Base-by-base conservation (phyloP, 768 basidiomycete genomes). In the Boletus pseudo-olivaceus region DNA sequence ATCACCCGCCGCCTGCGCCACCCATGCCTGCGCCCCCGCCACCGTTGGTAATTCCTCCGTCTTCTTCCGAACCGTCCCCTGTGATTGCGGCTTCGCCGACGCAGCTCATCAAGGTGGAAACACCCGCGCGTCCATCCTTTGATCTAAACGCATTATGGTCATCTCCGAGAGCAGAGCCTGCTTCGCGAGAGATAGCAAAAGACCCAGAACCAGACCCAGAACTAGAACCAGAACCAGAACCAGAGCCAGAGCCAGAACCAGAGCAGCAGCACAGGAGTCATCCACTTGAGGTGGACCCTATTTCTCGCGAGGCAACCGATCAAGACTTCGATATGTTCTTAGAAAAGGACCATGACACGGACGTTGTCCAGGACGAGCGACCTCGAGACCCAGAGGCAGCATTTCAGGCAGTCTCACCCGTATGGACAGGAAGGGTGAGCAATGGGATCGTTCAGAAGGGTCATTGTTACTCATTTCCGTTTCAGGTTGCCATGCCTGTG, bases 311-410 rank as follows among this genome's bases (percentile, higher is more conserved):
- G 55, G 78, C 84, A 10, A 83, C 84, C 49, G 91, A 92, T 69
- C 81, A 84, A 57, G 91, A 92, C 67, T 92, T 94, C 62, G 91
- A 93, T 61, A 88, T 92, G 84, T 86, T 92, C 63, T 71, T 94
- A 37, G 83, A 88, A 54, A 81, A 85, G 56, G 80, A 82, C 15
- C 69, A 76, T 29, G 75, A 78, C 1, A 56, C 61, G 15, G 69
- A 62, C 4, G 60, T 69, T 37, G 62, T 59, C 45, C 63, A 47
- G 49, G 61, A 42, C 15, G 52, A 57, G 41, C 61, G 54, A 32
- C 65, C 65, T 15, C 78, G 78, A 49, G 75, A 71, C 19, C 74
- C 77, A 42, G 77, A 80, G 55, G 76, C 74, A 19, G 68, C 68
- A 12, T 82, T 89, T 59, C 81, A 85, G 51, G 75, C 73, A n/a